A percentile compares a stretch with the other conserved stretches of the same genome.
Evolutionary conservation across 306 rosid genomes (phyloP).

Genomic region (Vigna nakashimae): DNA sequence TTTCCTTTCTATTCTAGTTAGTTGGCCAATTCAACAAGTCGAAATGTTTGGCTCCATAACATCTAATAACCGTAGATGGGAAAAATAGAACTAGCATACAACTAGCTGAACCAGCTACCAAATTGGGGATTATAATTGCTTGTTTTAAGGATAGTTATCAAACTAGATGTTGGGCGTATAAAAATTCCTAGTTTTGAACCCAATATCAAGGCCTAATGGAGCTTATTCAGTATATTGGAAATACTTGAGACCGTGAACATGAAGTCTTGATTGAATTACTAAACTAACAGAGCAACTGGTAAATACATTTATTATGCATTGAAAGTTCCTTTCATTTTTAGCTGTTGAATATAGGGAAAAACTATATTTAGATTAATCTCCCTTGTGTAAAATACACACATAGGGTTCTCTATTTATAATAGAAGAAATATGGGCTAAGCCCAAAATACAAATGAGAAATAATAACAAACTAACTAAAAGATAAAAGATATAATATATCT

Average conservation of each 20-base stretch:
- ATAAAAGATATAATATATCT: no score
- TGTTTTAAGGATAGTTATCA: background rate
- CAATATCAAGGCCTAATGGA: constrained; percentile 11
- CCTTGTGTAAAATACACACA: no score
- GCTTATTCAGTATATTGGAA: constrained; percentile 15
- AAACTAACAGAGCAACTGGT: background rate
- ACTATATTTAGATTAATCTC: no score
- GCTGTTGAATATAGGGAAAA: no score
- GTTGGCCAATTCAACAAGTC: constrained; percentile 2
- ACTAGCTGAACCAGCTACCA: constrained; percentile 6
- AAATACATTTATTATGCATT: constrained; percentile 27
- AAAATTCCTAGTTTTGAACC: constrained; percentile 14
- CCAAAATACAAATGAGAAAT: no score
- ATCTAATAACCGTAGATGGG: constrained; percentile 22
- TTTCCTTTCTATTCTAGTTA: constrained; percentile 11
- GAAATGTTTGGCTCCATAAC: constrained; percentile 25
- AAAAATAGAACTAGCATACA: constrained; percentile 14
- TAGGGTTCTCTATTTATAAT: no score
- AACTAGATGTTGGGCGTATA: background rate
- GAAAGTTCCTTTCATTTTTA: constrained; percentile 1
- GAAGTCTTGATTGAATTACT: constrained; percentile 16
- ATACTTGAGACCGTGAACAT: background rate
- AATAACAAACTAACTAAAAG: no score
- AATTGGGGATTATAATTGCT: background rate
- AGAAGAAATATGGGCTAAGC: no score